Evolutionary conservation across 148 eudicot genomes (phyloP).

Genomic region (Salicornia ramosissima): DNA sequence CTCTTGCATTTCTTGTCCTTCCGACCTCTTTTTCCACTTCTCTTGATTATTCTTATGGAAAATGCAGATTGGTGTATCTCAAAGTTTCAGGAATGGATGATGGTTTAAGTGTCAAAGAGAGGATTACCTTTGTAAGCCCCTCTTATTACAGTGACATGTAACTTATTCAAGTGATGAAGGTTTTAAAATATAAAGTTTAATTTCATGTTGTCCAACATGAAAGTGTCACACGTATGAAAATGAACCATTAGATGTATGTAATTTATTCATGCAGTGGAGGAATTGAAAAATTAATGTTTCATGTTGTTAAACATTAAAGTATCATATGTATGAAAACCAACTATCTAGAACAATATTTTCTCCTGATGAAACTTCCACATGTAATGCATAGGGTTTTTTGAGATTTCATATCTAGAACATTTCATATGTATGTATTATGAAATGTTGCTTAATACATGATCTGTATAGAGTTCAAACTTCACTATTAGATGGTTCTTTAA

Average conservation of each 20-base stretch:
- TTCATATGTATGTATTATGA: background rate
- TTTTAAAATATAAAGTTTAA: too few relatives aligned
- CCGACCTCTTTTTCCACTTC: background rate
- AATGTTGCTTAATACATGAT: background rate
- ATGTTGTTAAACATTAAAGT: background rate
- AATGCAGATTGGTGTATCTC: conserved; percentile 76
- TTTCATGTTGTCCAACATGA: too few relatives aligned
- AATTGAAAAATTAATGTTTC: background rate
- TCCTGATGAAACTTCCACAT: background rate
- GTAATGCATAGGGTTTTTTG: background rate
- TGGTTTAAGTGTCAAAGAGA: conserved; percentile 76
- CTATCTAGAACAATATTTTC: background rate
- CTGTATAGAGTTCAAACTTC: background rate
- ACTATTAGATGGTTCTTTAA: background rate
- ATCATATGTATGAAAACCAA: background rate
- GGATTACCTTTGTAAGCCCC: conserved; percentile 69
- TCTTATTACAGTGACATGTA: background rate
- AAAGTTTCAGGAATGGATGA: conserved; percentile 92
- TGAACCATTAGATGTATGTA: too few relatives aligned
- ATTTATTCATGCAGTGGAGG: background rate
- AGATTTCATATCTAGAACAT: too few relatives aligned
- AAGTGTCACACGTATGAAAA: background rate
- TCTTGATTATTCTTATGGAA: conserved; percentile 9
- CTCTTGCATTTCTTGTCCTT: conserved; percentile 13
- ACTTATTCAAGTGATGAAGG: too few relatives aligned